Evolutionary conservation across 2,329 filamentous ascomycete genomes (phyloP).

Genomic region (Colletotrichum tropicicola): DNA sequence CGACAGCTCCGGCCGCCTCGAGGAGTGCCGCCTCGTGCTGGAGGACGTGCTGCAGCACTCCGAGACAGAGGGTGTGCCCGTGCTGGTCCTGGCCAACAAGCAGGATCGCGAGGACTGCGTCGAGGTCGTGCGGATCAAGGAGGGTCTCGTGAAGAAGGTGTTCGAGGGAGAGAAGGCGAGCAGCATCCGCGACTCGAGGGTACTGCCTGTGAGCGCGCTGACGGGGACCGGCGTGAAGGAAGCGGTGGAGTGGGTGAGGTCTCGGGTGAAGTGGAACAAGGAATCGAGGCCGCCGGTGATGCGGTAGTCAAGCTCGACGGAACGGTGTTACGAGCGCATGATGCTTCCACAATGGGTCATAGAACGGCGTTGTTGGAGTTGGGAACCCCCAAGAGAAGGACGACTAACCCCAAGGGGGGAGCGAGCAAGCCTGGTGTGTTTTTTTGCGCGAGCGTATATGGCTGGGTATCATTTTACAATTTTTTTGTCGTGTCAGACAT

Average conservation of each 20-base stretch:
- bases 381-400: background rate
- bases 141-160: slow-evolving; percentile 92
- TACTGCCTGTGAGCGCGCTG: slow-evolving; percentile 91
- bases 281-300: slow-evolving; percentile 91
- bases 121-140: slow-evolving; percentile 96
- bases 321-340: slow-evolving; percentile 21
- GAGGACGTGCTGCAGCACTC: slow-evolving; percentile 89
- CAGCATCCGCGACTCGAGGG: slow-evolving; percentile 87
- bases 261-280: slow-evolving; percentile 95
- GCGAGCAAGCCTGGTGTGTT: background rate
- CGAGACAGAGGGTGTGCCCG: slow-evolving; percentile 89
- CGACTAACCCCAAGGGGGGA: background rate
- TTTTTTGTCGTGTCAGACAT: background rate
- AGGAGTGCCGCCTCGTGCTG: slow-evolving; percentile 89
- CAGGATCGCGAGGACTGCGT: slow-evolving; percentile 98
- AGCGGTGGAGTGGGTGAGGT: slow-evolving; percentile 96
- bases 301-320: slow-evolving; percentile 69
- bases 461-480: slow-evolving; percentile 31
- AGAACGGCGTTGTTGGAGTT: slow-evolving; percentile 29
- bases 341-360: slow-evolving; percentile 9
- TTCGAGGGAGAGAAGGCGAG: slow-evolving; percentile 93
- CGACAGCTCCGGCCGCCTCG: slow-evolving; percentile 68
- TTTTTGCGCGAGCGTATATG: slow-evolving; percentile 12
- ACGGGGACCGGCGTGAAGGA: slow-evolving; percentile 88
- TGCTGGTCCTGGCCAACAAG: slow-evolving; percentile 95